Percentiles rank a stretch among this genome's conserved stretches.
These are phyloP conservation scores for Eragrostis tef DNA, from an alignment of 202 grass and related monocot genomes.

Conservation along the genomic window DNA sequence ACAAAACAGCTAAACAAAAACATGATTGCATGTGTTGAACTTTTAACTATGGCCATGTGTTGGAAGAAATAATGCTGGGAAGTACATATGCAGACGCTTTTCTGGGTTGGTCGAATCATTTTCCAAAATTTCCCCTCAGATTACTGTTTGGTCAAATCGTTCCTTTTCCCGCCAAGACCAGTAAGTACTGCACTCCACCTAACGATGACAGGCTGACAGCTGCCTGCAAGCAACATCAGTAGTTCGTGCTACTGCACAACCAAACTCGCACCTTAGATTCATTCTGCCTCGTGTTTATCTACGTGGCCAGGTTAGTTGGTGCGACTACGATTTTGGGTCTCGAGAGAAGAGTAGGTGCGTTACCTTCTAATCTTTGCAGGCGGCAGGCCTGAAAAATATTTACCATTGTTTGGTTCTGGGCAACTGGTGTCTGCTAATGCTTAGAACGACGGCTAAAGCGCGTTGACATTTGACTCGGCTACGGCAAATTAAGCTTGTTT, in stretches of 20 bases:
- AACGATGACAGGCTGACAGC: constrained; percentile 1
- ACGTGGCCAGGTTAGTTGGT: constrained; percentile 16
- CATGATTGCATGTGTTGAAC: constrained; percentile 13
- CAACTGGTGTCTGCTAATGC: neutral
- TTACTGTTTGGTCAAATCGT: constrained; percentile 26
- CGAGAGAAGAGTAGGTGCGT: neutral
- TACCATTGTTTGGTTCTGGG: neutral
- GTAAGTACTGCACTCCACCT: constrained; percentile 26
- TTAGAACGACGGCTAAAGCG: constrained; percentile 21
- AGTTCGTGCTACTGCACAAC: neutral
- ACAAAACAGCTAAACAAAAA: neutral
- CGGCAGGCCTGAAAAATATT: neutral
- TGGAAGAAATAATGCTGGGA: neutral
- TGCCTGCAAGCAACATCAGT: constrained; percentile 13
- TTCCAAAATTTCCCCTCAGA: neutral
- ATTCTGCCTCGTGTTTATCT: neutral
- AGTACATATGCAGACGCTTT: neutral
- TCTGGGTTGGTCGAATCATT: neutral
- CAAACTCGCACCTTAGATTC: neutral
- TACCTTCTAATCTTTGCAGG: constrained; percentile 9
- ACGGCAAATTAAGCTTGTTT: neutral
- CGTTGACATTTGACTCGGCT: constrained; percentile 44
- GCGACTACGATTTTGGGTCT: neutral
- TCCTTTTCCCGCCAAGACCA: constrained; percentile 26
- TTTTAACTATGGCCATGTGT: neutral